Percentiles rank a stretch among this genome's conserved stretches.
Conservation (phyloP, 305 asterid species). For the Fraxinus latifolia region DNA sequence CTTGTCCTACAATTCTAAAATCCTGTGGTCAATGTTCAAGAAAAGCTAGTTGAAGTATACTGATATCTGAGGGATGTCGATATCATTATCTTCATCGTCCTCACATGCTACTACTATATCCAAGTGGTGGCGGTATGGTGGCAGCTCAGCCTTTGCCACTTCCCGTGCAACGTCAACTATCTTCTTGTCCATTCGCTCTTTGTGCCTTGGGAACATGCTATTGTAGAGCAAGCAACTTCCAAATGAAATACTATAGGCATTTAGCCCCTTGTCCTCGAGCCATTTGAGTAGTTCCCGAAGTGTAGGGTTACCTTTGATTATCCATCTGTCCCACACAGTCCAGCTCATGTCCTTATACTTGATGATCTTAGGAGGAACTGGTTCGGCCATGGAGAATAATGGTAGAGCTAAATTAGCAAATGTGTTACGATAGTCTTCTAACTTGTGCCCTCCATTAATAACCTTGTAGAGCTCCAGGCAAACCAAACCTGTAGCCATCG, state of each 20-base stretch:
- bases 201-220: slow-evolving; percentile 85
- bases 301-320: slow-evolving; percentile 58
- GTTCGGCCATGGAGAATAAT: slow-evolving; percentile 87
- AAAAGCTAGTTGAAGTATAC: slow-evolving; percentile 55
- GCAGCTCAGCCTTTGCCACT: slow-evolving; percentile 75
- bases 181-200: slow-evolving; percentile 78
- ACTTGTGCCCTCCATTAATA: slow-evolving; percentile 62
- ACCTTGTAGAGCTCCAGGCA: slow-evolving; percentile 92
- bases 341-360: slow-evolving; percentile 80
- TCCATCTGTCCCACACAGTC: slow-evolving; percentile 97
- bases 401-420: slow-evolving; percentile 91
- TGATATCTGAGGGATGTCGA: slow-evolving; percentile 79
- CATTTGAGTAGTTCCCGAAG: slow-evolving; percentile 68
- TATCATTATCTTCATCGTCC: slow-evolving; percentile 82
- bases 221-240: slow-evolving; percentile 84
- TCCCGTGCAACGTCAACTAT: slow-evolving; percentile 66
- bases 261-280: slow-evolving; percentile 75
- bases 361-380: slow-evolving; percentile 68
- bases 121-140: slow-evolving; percentile 63
- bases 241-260: slow-evolving; percentile 79
- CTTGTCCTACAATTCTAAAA: slow-evolving; percentile 11
- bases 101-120: slow-evolving; percentile 87
- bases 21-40: slow-evolving; percentile 2
- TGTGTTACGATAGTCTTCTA: slow-evolving; percentile 89
- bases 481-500: slow-evolving; percentile 91